phyloP scores from a whole-genome alignment of 2,329 filamentous ascomycete genomes.

The Pseudocercospora cruenta region DNA sequence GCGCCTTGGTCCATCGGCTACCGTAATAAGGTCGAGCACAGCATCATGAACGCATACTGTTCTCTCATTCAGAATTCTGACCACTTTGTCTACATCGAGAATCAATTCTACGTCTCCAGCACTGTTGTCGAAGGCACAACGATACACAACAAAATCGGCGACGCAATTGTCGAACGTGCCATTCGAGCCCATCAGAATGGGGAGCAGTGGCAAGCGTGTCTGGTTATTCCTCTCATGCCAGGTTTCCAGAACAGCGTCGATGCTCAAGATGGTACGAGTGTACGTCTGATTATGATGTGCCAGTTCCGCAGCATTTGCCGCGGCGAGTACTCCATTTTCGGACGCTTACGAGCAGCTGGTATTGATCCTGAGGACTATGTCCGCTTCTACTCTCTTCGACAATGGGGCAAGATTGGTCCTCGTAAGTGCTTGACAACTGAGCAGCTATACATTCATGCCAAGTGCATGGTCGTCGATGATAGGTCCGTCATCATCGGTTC shows the following conservation, averaged over 20 bases:
- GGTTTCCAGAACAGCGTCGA: constrained; percentile 98
- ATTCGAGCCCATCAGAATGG: constrained; percentile 79
- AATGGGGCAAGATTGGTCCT: constrained; percentile 88
- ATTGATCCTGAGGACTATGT: constrained; percentile 97
- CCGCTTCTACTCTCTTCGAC: constrained; percentile 86
- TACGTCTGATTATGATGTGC: constrained; percentile 93
- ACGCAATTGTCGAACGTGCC: constrained; percentile 90
- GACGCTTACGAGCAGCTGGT: constrained; percentile 72
- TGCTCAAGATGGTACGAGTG: constrained; percentile 88
- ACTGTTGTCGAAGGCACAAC: constrained; percentile 84
- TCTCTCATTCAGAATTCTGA: constrained; percentile 94
- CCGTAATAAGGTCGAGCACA: constrained; percentile 80
- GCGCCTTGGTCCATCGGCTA: constrained; percentile 91
- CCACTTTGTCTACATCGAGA: constrained; percentile 98
- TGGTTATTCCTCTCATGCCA: constrained; percentile 95
- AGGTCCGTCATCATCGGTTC: constrained; percentile 91
- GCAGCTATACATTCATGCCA: constrained; percentile 97
- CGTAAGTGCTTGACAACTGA: constrained; percentile 86
- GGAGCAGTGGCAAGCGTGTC: constrained; percentile 87
- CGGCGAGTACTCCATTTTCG: constrained; percentile 90
- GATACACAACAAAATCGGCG: constrained; percentile 91
- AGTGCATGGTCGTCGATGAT: constrained; percentile 95
- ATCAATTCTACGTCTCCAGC: constrained; percentile 97
- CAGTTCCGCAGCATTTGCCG: constrained; percentile 96
- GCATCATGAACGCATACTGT: constrained; percentile 93